phyloP scores from a whole-genome alignment of 345 rosid genomes.

The Salix koriyanagi region DNA sequence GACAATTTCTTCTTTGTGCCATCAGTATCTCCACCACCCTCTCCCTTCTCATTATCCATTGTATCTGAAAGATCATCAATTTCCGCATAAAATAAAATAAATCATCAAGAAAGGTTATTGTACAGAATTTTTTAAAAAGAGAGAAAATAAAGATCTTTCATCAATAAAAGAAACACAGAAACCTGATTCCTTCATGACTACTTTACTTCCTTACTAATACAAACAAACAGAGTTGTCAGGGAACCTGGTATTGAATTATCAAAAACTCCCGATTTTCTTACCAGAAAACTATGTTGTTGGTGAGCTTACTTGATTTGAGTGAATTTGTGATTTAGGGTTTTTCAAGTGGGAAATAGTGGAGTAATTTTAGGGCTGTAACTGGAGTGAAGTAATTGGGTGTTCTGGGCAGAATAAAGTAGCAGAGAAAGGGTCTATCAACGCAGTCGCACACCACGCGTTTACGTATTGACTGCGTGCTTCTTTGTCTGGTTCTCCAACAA shows the following conservation, averaged over 20 bases:
- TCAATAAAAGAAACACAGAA: neutral
- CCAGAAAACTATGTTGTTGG: too few relatives aligned
- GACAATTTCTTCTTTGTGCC: slow-evolving; percentile 16
- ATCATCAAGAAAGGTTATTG: neutral
- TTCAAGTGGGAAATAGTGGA: too few relatives aligned
- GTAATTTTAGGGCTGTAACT: too few relatives aligned
- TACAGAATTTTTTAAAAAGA: neutral
- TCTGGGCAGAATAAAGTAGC: neutral
- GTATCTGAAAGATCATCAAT: neutral
- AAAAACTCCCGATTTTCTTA: neutral
- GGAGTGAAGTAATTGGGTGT: too few relatives aligned
- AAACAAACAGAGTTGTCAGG: neutral
- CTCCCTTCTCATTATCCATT: slow-evolving; percentile 25
- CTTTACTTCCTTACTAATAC: neutral
- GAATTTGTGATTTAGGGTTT: too few relatives aligned
- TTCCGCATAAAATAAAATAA: neutral
- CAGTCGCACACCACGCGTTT: neutral
- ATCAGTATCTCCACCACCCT: neutral
- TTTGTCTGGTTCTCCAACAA: too few relatives aligned
- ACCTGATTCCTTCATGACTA: neutral
- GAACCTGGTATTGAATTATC: neutral
- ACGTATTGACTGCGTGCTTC: too few relatives aligned
- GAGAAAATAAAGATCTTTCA: neutral
- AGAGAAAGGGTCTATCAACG: neutral
- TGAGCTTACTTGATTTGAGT: too few relatives aligned